Conservation (phyloP, 129 eudicot genomes). For the Artemisia annua region DNA sequence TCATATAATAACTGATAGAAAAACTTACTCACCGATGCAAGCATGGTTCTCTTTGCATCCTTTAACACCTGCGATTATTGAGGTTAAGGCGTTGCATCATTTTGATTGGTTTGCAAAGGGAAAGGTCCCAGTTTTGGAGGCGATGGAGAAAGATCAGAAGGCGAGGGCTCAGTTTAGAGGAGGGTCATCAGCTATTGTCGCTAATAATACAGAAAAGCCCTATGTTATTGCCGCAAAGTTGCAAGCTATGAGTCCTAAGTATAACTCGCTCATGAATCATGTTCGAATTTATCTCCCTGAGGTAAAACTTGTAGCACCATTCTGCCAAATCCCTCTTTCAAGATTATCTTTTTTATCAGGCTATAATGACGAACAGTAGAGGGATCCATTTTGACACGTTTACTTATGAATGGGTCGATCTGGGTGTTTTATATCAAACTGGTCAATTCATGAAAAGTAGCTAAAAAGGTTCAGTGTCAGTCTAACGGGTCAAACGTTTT, state of each 20-base stretch:
- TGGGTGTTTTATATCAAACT: no score
- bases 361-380: neutral
- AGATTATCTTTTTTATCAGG: neutral
- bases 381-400: neutral
- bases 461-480: no score
- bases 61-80: conserved; percentile 77
- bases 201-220: conserved; percentile 77
- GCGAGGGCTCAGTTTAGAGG: conserved; percentile 84
- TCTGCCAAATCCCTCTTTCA: neutral
- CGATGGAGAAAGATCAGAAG: conserved; percentile 93
- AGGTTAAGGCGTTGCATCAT: conserved; percentile 84
- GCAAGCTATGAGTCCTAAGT: conserved; percentile 83
- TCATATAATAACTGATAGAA: conserved; percentile 79
- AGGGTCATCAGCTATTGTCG: conserved; percentile 82
- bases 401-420: no score
- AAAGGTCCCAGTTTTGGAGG: conserved; percentile 85
- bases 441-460: no score
- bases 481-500: no score
- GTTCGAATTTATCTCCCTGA: conserved; percentile 86
- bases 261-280: conserved; percentile 88
- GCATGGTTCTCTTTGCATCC: conserved; percentile 95
- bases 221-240: conserved; percentile 80
- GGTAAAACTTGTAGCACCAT: conserved; percentile 42
- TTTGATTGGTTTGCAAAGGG: conserved; percentile 96
- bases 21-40: conserved; percentile 88